These are phyloP conservation scores for Lipomyces yarrowii DNA, from an alignment of 1,139 yeast species.

Conservation along the genomic window DNA sequence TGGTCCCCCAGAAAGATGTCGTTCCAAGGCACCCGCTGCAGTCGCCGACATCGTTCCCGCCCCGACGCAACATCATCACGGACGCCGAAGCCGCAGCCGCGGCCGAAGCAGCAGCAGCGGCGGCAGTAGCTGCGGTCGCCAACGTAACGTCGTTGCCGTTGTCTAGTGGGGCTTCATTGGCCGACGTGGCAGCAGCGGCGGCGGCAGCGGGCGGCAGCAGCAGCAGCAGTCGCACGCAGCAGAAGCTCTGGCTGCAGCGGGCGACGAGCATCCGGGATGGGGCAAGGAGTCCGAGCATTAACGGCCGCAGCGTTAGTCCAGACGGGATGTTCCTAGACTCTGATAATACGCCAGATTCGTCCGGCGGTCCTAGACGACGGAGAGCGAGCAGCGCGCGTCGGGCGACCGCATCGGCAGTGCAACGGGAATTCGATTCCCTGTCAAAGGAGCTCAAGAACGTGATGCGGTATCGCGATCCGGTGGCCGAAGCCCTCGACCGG, in stretches of 20 bases:
- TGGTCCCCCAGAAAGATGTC: background rate
- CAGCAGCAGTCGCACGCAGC: slow-evolving; percentile 16
- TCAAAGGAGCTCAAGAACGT: slow-evolving; percentile 30
- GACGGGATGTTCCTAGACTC: background rate
- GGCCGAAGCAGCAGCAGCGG: slow-evolving; percentile 31
- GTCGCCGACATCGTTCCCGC: slow-evolving; percentile 1
- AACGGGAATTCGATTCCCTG: slow-evolving; percentile 23
- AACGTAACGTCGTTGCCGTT: slow-evolving; percentile 12
- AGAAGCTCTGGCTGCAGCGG: slow-evolving; percentile 24
- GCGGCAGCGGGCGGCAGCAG: slow-evolving; percentile 14
- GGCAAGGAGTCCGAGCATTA: background rate
- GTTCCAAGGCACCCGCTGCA: background rate
- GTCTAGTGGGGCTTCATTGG: slow-evolving; percentile 21
- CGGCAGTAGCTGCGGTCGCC: slow-evolving; percentile 31
- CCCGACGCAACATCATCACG: slow-evolving; percentile 20
- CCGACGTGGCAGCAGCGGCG: slow-evolving; percentile 27
- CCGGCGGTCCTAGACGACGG: background rate
- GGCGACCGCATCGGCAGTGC: slow-evolving; percentile 7
- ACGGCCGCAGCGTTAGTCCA: background rate
- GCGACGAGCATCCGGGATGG: slow-evolving; percentile 6
- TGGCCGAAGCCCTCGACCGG: slow-evolving; percentile 26
- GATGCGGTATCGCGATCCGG: slow-evolving; percentile 28
- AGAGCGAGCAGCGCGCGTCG: slow-evolving; percentile 5
- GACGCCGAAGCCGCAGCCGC: slow-evolving; percentile 31
- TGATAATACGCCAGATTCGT: background rate